Base-by-base conservation (phyloP, 208 protist species). In the Trypanosoma vivax region DNA sequence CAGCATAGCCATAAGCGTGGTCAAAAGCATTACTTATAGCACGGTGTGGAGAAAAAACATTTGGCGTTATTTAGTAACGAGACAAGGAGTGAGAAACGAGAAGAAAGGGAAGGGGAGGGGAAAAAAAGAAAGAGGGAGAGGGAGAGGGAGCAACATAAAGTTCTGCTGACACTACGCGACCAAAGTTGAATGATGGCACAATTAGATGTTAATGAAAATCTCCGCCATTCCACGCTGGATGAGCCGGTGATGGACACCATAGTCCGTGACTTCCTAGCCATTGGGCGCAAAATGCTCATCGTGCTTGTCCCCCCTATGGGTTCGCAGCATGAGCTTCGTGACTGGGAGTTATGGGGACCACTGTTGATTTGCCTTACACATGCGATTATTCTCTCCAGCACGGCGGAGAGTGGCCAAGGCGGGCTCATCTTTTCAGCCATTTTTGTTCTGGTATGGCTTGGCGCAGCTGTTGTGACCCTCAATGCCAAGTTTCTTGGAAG, bases 281-380 rank as follows among this genome's bases (percentile, higher is more conserved):
- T 94, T 41, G 78, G 76, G 18, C 59, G 69, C 31, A 92, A 91
- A 47, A 50, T 92, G 29, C 21, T 70, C 1, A 59, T 83, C 13
- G 88, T 94, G 3, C 69, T 89, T 18, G 62, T 65, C 56, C 84
- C 82, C 5, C 62, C 73, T 14, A 23, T 84, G 1, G 56, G 65
- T 16, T 48, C 71, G 29, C 55, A 72, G 5, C 28, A 47, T 24
- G 72, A 87, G 40, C 66, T 95, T 30, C 66, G 66, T 3, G 73
- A 88, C 33, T 92, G 88, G 91, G 94, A 97, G 48, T 63, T 97
- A 35, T 97, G 88, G 87, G 93, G 93, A 14, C 94, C 94, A 3
- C 71, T 97, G 10, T 25, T 97, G 31, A 70, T 97, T 31, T 96
- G 76, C 49, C 70, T 97, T 21, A 10, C 84, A 7, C 77, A 96